Conservation (phyloP, 148 eudicot genomes). For the Rhododendron vialii region DNA sequence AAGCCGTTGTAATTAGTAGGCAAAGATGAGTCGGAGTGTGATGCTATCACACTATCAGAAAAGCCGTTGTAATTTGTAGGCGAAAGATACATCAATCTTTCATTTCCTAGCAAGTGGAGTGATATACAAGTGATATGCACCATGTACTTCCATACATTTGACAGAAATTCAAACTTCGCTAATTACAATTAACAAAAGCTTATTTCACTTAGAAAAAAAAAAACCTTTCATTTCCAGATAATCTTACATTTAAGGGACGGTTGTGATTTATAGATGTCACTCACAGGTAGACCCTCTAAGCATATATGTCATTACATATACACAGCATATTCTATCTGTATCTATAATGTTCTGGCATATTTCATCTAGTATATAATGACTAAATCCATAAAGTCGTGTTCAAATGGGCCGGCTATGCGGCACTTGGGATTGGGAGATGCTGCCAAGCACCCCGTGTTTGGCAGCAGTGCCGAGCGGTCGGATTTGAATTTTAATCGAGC, state of each 20-base stretch:
- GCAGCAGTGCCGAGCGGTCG: too few species aligned
- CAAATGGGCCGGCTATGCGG: not conserved
- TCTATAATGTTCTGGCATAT: not conserved
- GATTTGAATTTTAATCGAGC: too few species aligned
- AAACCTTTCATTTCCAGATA: too few species aligned
- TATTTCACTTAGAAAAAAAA: too few species aligned
- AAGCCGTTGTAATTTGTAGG: not conserved
- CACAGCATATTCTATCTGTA: not conserved
- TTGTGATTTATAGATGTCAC: not conserved
- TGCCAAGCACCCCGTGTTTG: too few species aligned
- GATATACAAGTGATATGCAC: too few species aligned
- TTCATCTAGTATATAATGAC: not conserved
- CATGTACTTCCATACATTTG: too few species aligned
- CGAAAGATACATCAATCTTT: too few species aligned
- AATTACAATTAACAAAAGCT: too few species aligned
- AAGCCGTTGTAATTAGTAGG: not conserved
- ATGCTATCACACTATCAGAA: not conserved
- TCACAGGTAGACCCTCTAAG: not conserved
- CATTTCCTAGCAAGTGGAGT: too few species aligned
- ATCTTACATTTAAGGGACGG: not conserved
- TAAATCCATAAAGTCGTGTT: not conserved
- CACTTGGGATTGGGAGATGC: not conserved
- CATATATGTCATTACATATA: too few species aligned
- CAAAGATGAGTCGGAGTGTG: not conserved
- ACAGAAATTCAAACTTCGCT: too few species aligned